Evolutionary conservation across 306 rosid genomes (phyloP).

Genomic region (Rosa lucieae): DNA sequence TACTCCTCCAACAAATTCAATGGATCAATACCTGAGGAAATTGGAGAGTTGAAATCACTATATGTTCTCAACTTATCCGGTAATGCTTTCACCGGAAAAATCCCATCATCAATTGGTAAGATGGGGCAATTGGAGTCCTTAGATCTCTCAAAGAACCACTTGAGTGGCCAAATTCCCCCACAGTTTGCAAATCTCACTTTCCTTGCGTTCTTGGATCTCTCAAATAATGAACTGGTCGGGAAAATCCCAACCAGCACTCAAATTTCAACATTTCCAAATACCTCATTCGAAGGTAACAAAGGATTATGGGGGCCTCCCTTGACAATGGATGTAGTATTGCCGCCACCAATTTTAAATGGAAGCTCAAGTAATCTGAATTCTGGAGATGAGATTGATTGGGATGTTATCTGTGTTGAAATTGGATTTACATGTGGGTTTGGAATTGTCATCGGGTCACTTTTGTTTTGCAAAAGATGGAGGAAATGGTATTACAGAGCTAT

Average conservation of each 20-base stretch:
- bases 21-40: not conserved
- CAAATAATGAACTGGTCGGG: not conserved
- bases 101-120: not conserved
- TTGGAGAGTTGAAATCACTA: not conserved
- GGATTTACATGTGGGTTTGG: constrained; percentile 4
- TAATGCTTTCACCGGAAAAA: constrained; percentile 1
- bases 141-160: not conserved
- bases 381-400: not conserved
- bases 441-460: not conserved
- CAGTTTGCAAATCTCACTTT: not conserved
- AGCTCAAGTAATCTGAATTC: not conserved
- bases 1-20: not conserved
- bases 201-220: not conserved
- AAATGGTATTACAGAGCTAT: not conserved
- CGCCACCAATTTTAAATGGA: not conserved
- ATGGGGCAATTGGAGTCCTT: not conserved
- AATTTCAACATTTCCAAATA: too few relatives aligned
- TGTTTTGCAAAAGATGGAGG: not conserved
- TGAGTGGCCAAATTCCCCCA: not conserved
- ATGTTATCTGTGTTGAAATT: not conserved
- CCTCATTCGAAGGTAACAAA: too few relatives aligned
- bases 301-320: too few relatives aligned
- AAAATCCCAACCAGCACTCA: too few relatives aligned
- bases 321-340: too few relatives aligned
- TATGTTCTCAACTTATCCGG: not conserved